These are phyloP conservation scores for Alternaria atra DNA, from an alignment of 2,329 filamentous ascomycete species.

Conservation along the genomic window DNA sequence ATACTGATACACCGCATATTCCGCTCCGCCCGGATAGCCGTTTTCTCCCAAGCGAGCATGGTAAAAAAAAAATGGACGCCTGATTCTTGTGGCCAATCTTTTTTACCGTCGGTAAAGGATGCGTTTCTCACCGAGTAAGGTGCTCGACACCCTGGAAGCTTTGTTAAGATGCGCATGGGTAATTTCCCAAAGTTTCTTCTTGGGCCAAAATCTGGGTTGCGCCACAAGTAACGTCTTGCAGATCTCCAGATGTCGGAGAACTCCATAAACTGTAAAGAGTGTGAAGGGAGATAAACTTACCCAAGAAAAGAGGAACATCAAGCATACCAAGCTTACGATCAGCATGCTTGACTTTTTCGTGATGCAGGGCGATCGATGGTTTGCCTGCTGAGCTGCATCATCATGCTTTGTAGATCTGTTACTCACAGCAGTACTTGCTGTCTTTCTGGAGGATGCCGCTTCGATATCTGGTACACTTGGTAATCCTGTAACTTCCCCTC, in stretches of 20 bases:
- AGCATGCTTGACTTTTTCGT: not conserved
- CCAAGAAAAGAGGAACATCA: not conserved
- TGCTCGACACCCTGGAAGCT: not conserved
- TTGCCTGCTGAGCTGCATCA: not conserved
- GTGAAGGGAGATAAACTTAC: not conserved
- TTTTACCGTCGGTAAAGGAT: not conserved
- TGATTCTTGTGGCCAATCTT: not conserved
- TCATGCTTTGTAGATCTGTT: not conserved
- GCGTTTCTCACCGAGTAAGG: not conserved
- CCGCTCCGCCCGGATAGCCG: conserved; percentile 21
- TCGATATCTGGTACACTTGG: not conserved
- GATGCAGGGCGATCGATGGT: not conserved
- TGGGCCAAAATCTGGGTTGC: not conserved
- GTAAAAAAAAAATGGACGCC: not conserved
- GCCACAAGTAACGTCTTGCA: conserved; percentile 2
- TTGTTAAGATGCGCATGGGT: not conserved
- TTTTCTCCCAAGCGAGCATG: not conserved
- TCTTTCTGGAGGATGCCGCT: not conserved
- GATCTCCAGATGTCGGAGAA: not conserved
- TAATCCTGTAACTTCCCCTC: not conserved
- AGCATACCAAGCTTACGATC: conserved; percentile 6
- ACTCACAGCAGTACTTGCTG: not conserved
- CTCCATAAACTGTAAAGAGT: not conserved
- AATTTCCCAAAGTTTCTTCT: not conserved
- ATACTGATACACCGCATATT: conserved; percentile 11